These are phyloP conservation scores for Neofusicoccum laricinum DNA, from an alignment of 2,329 filamentous ascomycete species.

Conservation along the genomic window DNA sequence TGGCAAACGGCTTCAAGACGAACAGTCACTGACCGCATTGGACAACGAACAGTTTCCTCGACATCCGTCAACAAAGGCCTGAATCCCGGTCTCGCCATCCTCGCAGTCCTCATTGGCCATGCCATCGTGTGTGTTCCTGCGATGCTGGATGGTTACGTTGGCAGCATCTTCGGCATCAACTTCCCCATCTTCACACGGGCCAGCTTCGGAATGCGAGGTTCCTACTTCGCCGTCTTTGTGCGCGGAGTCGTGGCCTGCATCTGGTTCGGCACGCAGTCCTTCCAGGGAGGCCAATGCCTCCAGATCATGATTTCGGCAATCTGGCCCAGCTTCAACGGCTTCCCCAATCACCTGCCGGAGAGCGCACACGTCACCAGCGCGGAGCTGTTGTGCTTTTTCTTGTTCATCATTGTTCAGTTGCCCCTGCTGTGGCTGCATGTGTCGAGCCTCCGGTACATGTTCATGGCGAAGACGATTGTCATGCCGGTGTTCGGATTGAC, in stretches of 20 bases:
- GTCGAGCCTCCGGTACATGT: slow-evolving; percentile 6
- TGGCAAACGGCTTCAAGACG: background rate
- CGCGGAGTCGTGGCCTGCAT: slow-evolving; percentile 8
- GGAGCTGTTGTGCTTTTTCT: slow-evolving; percentile 16
- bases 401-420: slow-evolving; percentile 26
- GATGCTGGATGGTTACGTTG: slow-evolving; percentile 15
- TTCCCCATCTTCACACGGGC: slow-evolving; percentile 24
- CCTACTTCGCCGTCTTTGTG: slow-evolving; percentile 10
- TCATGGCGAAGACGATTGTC: slow-evolving; percentile 10
- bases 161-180: slow-evolving; percentile 16
- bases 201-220: slow-evolving; percentile 18
- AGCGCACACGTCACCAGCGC: slow-evolving; percentile 17
- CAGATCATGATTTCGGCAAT: slow-evolving; percentile 22
- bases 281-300: slow-evolving; percentile 25
- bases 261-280: slow-evolving; percentile 14
- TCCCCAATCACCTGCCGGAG: slow-evolving; percentile 16
- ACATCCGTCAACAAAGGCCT: slow-evolving; percentile 21
- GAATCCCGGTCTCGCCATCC: slow-evolving; percentile 22
- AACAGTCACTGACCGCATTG: background rate
- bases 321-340: slow-evolving; percentile 17
- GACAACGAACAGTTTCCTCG: slow-evolving; percentile 17
- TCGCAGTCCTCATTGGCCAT: slow-evolving; percentile 22
- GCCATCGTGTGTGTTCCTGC: slow-evolving; percentile 21
- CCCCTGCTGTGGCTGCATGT: slow-evolving; percentile 23
- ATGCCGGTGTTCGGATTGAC: slow-evolving; percentile 13